Percentiles rank a stretch among this genome's conserved stretches.
These are phyloP conservation scores for Podila epigama DNA, from an alignment of 192 early-diverging fungal genomes.

Conservation along the genomic window DNA sequence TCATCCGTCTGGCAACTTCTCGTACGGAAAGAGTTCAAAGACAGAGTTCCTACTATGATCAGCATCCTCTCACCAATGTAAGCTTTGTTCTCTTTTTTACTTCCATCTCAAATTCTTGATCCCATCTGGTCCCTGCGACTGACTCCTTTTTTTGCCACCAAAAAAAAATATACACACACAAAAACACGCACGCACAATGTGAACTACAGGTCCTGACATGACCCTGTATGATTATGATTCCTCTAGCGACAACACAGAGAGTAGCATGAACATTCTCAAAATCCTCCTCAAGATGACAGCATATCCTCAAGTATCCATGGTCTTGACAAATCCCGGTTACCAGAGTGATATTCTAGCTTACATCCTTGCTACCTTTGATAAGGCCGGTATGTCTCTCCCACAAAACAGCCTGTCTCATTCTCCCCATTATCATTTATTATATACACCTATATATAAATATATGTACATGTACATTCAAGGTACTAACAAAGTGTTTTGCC, in stretches of 20 bases:
- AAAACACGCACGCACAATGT: no score
- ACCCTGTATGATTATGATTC: no score
- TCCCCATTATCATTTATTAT: neutral
- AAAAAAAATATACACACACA: no score
- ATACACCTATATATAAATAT: no score
- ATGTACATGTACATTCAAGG: no score
- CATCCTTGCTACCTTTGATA: conserved; percentile 17
- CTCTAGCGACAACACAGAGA: conserved; percentile 23
- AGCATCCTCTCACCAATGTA: conserved; percentile 27
- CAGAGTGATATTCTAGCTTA: conserved; percentile 21
- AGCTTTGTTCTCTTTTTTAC: neutral
- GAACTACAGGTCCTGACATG: no score
- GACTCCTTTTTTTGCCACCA: no score
- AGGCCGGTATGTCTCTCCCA: conserved; percentile 12
- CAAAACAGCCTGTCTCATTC: no score
- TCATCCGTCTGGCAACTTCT: conserved; percentile 28
- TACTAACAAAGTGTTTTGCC: no score
- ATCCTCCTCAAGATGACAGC: conserved; percentile 31
- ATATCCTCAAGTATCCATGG: conserved; percentile 31
- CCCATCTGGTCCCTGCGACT: no score
- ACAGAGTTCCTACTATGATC: conserved; percentile 31
- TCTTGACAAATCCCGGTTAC: conserved; percentile 30
- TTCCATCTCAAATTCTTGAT: no score
- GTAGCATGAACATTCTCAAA: conserved; percentile 32
- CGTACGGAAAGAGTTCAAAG: conserved; percentile 36